Conservation (phyloP, 345 rosid species). For the Eucalyptus cloeziana region DNA sequence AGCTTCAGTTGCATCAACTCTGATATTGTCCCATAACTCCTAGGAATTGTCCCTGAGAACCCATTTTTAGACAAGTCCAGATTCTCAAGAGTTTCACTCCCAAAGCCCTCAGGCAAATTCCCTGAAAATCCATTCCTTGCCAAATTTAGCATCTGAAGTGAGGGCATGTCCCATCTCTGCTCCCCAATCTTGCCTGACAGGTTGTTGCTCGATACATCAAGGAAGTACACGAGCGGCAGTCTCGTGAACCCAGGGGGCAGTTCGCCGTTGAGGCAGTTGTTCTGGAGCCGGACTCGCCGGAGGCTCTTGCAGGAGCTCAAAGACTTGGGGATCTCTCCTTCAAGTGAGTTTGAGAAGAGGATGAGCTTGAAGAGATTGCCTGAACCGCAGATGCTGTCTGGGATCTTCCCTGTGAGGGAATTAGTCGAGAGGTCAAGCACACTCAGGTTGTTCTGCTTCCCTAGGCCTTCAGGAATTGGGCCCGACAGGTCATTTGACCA, state of each 20-base stretch:
- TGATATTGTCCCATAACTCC: slow-evolving; percentile 18
- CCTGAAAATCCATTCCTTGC: slow-evolving; percentile 51
- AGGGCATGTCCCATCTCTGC: slow-evolving; percentile 54
- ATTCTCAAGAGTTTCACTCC: slow-evolving; percentile 46
- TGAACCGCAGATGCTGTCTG: slow-evolving; percentile 51
- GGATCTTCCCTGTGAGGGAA: slow-evolving; percentile 59
- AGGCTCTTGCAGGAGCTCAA: slow-evolving; percentile 49
- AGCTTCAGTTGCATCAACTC: slow-evolving; percentile 55
- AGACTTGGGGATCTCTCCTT: slow-evolving; percentile 40
- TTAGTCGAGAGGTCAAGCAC: slow-evolving; percentile 80
- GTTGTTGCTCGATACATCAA: slow-evolving; percentile 69
- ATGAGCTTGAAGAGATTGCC: slow-evolving; percentile 68
- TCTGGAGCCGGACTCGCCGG: slow-evolving; percentile 65
- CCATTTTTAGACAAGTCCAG: slow-evolving; percentile 51
- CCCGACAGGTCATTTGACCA: slow-evolving; percentile 72
- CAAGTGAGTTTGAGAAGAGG: slow-evolving; percentile 67
- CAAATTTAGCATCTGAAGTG: slow-evolving; percentile 70
- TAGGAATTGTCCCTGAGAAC: slow-evolving; percentile 51
- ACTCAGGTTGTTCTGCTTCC: slow-evolving; percentile 53
- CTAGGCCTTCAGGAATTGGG: slow-evolving; percentile 58
- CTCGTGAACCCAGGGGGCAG: slow-evolving; percentile 35
- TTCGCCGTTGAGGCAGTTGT: slow-evolving; percentile 46
- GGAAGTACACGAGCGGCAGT: slow-evolving; percentile 54
- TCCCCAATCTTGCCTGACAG: slow-evolving; percentile 40
- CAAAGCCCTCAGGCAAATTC: slow-evolving; percentile 40